Evolutionary conservation across 2,329 filamentous ascomycete genomes (phyloP).

Genomic region (Lachnellula subtilissima): DNA sequence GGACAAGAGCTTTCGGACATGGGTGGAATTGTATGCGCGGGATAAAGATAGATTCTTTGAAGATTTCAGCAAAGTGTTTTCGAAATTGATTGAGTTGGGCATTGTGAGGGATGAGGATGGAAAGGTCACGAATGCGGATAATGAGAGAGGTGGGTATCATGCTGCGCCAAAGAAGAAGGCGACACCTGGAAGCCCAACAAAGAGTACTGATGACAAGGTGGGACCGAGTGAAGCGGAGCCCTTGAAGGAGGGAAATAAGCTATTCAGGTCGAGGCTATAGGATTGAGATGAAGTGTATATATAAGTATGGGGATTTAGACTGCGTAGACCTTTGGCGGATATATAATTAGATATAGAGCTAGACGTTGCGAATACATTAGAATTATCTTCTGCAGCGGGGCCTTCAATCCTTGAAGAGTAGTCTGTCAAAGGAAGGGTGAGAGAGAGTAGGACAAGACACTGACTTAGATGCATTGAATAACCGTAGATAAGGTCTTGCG

Average conservation of each 20-base stretch:
- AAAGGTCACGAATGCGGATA: constrained; percentile 51
- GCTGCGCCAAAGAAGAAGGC: constrained; percentile 52
- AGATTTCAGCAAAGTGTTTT: constrained; percentile 54
- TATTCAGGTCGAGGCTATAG: constrained; percentile 26
- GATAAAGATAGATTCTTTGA: constrained; percentile 59
- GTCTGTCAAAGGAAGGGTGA: too few species aligned
- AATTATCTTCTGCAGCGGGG: neutral
- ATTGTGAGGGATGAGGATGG: constrained; percentile 51
- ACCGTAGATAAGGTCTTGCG: neutral
- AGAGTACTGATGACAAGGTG: constrained; percentile 29
- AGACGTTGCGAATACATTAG: neutral
- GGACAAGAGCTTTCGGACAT: constrained; percentile 48
- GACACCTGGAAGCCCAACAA: constrained; percentile 30
- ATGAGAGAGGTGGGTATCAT: constrained; percentile 50
- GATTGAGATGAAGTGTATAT: constrained; percentile 4
- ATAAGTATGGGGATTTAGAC: constrained; percentile 3
- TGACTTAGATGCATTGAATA: too few species aligned
- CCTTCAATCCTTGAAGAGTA: neutral
- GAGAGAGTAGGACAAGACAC: too few species aligned
- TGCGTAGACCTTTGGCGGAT: constrained; percentile 2
- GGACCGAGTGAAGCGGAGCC: constrained; percentile 36
- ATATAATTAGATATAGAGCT: constrained; percentile 7
- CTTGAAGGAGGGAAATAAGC: constrained; percentile 32
- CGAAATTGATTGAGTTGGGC: constrained; percentile 56
- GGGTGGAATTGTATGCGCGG: constrained; percentile 54